phyloP scores from a whole-genome alignment of 495 filamentous ascomycete genomes.

The Xylaria intraflava region DNA sequence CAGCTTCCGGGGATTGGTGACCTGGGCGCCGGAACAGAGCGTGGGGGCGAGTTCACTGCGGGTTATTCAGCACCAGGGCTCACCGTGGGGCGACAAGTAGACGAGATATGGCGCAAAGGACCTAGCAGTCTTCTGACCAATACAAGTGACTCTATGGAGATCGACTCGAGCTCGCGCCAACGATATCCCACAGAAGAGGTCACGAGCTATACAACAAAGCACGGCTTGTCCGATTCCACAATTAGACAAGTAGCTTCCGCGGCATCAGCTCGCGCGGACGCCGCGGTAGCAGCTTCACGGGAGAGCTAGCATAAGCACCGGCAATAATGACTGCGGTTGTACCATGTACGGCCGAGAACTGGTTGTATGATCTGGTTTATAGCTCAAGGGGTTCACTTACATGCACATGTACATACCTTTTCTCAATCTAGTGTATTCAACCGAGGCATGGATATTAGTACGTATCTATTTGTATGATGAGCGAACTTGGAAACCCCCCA shows the following conservation, averaged over 20 bases:
- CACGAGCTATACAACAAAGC: constrained; percentile 7
- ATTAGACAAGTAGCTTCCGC: constrained; percentile 27
- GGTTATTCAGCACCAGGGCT: constrained; percentile 19
- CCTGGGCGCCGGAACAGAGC: constrained; percentile 15
- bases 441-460: not conserved
- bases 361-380: not conserved
- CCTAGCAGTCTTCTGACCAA: constrained; percentile 11
- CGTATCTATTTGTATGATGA: too few relatives aligned
- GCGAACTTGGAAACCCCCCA: not conserved
- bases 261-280: constrained; percentile 27
- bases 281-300: constrained; percentile 17
- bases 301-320: constrained; percentile 16
- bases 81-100: constrained; percentile 19
- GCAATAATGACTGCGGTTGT: constrained; percentile 11
- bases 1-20: constrained; percentile 17
- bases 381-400: not conserved
- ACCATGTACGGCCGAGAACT: not conserved
- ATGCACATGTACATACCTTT: constrained; percentile 5
- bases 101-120: constrained; percentile 27
- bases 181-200: constrained; percentile 17
- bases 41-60: constrained; percentile 12
- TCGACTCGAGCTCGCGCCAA: constrained; percentile 17
- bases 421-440: not conserved
- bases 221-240: constrained; percentile 12
- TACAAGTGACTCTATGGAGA: constrained; percentile 23